A percentile compares a stretch with the other conserved stretches of the same genome.
phyloP scores from a whole-genome alignment of 1,284 basidiomycete genomes.

The Puccinia coronata region DNA sequence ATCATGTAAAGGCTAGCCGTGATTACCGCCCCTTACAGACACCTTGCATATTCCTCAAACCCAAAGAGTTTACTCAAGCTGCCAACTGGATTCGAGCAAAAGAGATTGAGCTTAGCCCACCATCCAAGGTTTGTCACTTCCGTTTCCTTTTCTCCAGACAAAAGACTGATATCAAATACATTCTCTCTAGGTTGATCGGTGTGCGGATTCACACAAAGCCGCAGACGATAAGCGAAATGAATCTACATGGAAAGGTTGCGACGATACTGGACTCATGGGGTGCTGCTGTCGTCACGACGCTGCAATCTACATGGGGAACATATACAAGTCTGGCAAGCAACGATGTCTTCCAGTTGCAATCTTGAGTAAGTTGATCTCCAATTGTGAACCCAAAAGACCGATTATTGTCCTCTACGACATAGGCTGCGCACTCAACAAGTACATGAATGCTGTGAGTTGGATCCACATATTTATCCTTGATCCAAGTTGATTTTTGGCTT shows the following conservation, averaged over 20 bases:
- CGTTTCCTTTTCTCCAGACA: not conserved
- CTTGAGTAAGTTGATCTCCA: not conserved
- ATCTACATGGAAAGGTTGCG: too few relatives aligned
- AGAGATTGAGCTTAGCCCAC: not conserved
- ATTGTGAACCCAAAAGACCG: not conserved
- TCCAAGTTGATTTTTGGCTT: not conserved
- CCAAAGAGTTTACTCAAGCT: not conserved
- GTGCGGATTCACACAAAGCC: constrained; percentile 5
- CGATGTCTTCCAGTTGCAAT: too few relatives aligned
- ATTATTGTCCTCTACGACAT: too few relatives aligned
- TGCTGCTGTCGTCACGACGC: not conserved
- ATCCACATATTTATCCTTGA: not conserved
- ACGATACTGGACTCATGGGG: not conserved
- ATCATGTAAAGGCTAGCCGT: not conserved
- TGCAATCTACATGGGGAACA: too few relatives aligned
- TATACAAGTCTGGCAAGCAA: too few relatives aligned
- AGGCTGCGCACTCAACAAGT: not conserved
- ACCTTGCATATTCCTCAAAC: not conserved
- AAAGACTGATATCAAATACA: not conserved
- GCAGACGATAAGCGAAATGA: too few relatives aligned
- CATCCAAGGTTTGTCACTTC: not conserved
- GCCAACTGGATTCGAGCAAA: not conserved
- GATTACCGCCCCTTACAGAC: not conserved
- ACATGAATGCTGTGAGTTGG: not conserved
- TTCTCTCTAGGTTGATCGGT: not conserved